Percentiles rank a stretch among this genome's conserved stretches.
Evolutionary conservation across 2,329 filamentous ascomycete species (phyloP).

Genomic region (Calonectria montana): DNA sequence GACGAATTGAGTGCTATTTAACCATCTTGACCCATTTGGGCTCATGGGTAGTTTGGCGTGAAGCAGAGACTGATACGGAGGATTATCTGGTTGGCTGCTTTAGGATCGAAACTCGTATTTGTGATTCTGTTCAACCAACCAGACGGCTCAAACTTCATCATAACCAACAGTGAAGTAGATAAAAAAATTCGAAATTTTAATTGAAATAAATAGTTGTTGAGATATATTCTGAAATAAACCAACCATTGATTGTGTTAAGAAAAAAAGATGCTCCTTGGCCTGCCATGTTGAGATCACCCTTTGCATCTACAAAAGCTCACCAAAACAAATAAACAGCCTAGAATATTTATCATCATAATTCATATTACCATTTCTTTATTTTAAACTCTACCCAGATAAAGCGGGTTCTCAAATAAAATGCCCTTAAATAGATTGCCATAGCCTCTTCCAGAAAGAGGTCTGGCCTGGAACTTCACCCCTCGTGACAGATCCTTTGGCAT

Average conservation of each 20-base stretch:
- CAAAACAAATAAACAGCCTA: too few species aligned
- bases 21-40: not conserved
- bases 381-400: not conserved
- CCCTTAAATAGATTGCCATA: constrained; percentile 55
- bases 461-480: constrained; percentile 44
- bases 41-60: not conserved
- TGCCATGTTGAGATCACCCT: too few species aligned
- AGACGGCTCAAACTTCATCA: not conserved
- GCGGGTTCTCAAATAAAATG: too few species aligned
- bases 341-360: too few species aligned
- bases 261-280: not conserved
- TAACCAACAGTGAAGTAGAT: not conserved
- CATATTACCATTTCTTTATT: not conserved
- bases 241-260: not conserved
- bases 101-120: not conserved
- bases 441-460: constrained; percentile 55
- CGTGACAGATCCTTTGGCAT: constrained; percentile 52
- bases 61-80: not conserved
- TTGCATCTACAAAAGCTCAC: too few species aligned
- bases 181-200: not conserved
- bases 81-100: not conserved
- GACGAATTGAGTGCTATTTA: not conserved
- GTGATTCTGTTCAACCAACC: not conserved
- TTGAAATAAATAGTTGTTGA: too few species aligned
- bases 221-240: not conserved